These are phyloP conservation scores for Microsporum ferrugineum DNA, from an alignment of 2,329 filamentous ascomycete genomes.

Conservation along the genomic window DNA sequence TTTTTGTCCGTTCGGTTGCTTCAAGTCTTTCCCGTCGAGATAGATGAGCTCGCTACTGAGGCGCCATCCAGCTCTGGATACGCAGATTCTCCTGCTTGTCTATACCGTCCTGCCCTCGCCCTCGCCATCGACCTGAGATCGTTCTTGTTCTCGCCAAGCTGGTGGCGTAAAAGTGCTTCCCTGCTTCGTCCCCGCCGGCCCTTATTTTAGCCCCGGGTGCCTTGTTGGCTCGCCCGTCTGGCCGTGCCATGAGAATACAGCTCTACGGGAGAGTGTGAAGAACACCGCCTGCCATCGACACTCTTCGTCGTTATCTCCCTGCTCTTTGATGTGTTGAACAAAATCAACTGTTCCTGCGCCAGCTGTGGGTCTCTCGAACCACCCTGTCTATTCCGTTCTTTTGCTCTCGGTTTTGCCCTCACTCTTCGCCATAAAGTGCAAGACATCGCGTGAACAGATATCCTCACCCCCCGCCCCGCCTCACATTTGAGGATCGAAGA, in stretches of 20 bases:
- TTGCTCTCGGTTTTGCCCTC: background rate
- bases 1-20: background rate
- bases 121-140: background rate
- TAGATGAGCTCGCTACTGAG: background rate
- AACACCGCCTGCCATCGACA: background rate
- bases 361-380: background rate
- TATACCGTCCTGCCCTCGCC: background rate
- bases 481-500: background rate
- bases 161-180: background rate
- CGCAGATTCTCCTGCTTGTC: background rate
- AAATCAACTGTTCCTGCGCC: background rate
- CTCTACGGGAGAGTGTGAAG: background rate
- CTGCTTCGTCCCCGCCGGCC: slow-evolving; percentile 4
- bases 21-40: background rate
- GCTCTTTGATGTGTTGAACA: background rate
- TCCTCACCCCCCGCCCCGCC: background rate
- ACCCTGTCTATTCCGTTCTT: background rate
- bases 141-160: background rate
- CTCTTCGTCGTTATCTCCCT: background rate
- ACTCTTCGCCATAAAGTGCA: background rate
- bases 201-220: background rate
- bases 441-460: background rate
- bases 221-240: background rate
- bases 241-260: background rate
- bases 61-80: background rate